These are phyloP conservation scores for Leptodontidium sp. DNA, from an alignment of 2,329 filamentous ascomycete species.

Conservation along the genomic window DNA sequence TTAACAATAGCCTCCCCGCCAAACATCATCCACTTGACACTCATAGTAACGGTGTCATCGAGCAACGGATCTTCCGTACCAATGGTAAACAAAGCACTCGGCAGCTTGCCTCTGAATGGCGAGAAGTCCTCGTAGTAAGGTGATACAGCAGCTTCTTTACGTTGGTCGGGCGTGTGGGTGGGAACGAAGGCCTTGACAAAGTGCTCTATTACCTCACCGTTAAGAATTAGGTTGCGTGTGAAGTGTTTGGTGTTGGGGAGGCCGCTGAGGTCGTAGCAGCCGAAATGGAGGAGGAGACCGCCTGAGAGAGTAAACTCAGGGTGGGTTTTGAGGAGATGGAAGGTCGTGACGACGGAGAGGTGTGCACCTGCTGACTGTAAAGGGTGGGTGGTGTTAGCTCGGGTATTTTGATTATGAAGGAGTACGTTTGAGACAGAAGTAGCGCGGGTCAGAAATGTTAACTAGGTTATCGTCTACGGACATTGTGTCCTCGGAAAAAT, in stretches of 20 bases:
- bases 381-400: constrained; percentile 10
- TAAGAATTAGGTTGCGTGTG: constrained; percentile 49
- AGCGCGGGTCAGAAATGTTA: constrained; percentile 27
- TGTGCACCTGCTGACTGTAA: constrained; percentile 60
- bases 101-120: constrained; percentile 50
- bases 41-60: constrained; percentile 62
- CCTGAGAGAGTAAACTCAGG: constrained; percentile 55
- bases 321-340: constrained; percentile 54
- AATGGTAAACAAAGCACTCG: constrained; percentile 61
- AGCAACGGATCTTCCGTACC: constrained; percentile 63
- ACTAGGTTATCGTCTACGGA: constrained; percentile 19
- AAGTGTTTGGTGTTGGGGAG: constrained; percentile 50
- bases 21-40: constrained; percentile 59
- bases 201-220: constrained; percentile 53
- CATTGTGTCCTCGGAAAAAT: constrained; percentile 31
- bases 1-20: constrained; percentile 60
- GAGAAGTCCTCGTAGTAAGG: constrained; percentile 59
- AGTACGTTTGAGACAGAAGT: neutral
- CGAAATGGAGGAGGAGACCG: constrained; percentile 61
- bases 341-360: constrained; percentile 54
- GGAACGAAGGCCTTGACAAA: constrained; percentile 57
- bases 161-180: constrained; percentile 50
- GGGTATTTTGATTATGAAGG: neutral
- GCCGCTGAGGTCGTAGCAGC: constrained; percentile 57
- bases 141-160: constrained; percentile 54